Conservation (phyloP, 2,329 filamentous ascomycete genomes). For the Orbilia ellipsospora region DNA sequence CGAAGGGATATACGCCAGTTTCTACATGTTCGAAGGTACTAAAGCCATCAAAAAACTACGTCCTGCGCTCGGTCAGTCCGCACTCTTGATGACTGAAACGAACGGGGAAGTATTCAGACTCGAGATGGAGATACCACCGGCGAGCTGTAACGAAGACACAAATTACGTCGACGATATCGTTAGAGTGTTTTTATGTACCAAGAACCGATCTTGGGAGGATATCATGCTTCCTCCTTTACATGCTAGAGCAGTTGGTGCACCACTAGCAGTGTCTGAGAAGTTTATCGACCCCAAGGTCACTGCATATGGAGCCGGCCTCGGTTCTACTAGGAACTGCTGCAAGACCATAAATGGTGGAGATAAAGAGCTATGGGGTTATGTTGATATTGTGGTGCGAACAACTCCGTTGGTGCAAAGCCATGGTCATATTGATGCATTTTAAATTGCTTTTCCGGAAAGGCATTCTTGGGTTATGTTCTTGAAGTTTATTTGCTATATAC, state of each 20-base stretch:
- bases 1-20: background rate
- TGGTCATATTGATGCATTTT: no score
- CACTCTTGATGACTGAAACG: background rate
- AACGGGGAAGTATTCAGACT: background rate
- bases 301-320: background rate
- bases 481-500: no score
- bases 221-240: constrained; percentile 16
- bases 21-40: constrained; percentile 13
- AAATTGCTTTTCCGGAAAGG: no score
- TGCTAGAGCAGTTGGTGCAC: background rate
- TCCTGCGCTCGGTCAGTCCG: constrained; percentile 14
- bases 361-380: constrained; percentile 14
- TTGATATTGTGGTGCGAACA: constrained; percentile 12
- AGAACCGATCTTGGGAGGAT: constrained; percentile 30
- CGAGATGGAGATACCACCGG: constrained; percentile 4
- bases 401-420: no score
- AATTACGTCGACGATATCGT: constrained; percentile 25
- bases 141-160: background rate
- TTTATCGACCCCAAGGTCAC: background rate
- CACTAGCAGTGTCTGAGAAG: background rate
- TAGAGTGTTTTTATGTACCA: constrained; percentile 23
- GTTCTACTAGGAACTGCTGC: background rate
- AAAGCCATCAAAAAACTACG: constrained; percentile 26
- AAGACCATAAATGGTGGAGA: background rate
- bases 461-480: no score